Conservation (phyloP, 306 rosid species). For the Vachellia pachyceras region DNA sequence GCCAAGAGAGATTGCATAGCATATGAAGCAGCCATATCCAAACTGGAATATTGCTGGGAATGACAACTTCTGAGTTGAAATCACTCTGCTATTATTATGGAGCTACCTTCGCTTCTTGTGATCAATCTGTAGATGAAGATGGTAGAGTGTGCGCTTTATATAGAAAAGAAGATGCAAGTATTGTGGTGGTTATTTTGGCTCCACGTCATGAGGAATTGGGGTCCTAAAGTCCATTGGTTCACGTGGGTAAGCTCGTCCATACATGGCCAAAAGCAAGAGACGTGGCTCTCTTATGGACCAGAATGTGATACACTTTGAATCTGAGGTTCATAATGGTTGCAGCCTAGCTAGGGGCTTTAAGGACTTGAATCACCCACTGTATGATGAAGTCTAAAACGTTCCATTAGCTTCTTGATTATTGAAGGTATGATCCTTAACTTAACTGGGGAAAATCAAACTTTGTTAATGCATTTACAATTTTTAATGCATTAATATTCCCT, state of each 20-base stretch:
- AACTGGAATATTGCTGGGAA: neutral
- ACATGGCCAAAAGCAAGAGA: slow-evolving; percentile 32
- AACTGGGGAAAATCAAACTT: too few species aligned
- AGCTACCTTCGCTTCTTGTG: neutral
- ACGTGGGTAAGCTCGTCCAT: slow-evolving; percentile 53
- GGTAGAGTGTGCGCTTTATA: slow-evolving; percentile 35
- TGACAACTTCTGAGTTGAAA: neutral
- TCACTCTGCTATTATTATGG: accelerated
- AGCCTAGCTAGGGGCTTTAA: neutral
- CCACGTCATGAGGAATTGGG: slow-evolving; percentile 41
- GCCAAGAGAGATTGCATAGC: slow-evolving; percentile 50
- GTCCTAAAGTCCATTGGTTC: slow-evolving; percentile 46
- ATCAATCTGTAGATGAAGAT: accelerated
- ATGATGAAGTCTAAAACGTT: slow-evolving; percentile 25
- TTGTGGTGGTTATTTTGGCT: slow-evolving; percentile 47
- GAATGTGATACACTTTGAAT: neutral
- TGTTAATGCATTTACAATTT: neutral
- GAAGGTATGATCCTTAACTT: slow-evolving; percentile 1
- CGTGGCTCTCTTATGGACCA: slow-evolving; percentile 44
- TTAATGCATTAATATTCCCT: neutral
- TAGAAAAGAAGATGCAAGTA: slow-evolving; percentile 29
- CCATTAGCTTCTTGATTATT: neutral
- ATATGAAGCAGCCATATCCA: slow-evolving; percentile 52
- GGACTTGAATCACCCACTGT: slow-evolving; percentile 10
- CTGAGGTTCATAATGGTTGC: slow-evolving; percentile 15